Conservation (phyloP, 176 grass and related monocot species). For the Lolium perenne region DNA sequence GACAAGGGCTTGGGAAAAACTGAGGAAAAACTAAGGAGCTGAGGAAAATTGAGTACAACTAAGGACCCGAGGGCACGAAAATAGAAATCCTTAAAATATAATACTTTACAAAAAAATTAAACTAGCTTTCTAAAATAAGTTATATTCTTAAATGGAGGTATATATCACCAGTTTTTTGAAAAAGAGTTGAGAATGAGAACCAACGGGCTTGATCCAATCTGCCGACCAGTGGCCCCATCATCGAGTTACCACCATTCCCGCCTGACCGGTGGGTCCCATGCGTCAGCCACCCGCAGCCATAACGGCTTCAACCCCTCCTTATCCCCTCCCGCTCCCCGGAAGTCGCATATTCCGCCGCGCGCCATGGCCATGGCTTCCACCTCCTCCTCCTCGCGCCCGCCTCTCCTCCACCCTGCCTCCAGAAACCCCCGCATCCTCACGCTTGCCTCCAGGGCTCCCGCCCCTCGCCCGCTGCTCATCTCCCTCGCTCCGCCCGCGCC, state of each 20-base stretch:
- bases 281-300: background rate
- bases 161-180: no score
- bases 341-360: background rate
- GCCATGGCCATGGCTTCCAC: slow-evolving; percentile 46
- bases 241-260: background rate
- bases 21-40: no score
- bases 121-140: no score
- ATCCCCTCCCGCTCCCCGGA: slow-evolving; percentile 1
- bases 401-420: background rate
- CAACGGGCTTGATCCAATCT: background rate
- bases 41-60: no score
- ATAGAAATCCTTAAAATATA: no score
- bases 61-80: no score
- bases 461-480: slow-evolving; percentile 27
- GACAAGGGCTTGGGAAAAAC: no score
- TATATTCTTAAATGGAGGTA: no score
- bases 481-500: slow-evolving; percentile 30
- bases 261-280: slow-evolving; percentile 1
- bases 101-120: no score
- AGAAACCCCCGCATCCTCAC: background rate
- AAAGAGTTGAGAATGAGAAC: no score
- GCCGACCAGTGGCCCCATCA: background rate
- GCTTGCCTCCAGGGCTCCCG: background rate
- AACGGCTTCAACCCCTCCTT: background rate
- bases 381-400: slow-evolving; percentile 31